Evolutionary conservation across 192 early-diverging fungal genomes (phyloP), one percentile per base, ranked within the genome.

Genomic region (Umbelopsis vinacea): DNA sequence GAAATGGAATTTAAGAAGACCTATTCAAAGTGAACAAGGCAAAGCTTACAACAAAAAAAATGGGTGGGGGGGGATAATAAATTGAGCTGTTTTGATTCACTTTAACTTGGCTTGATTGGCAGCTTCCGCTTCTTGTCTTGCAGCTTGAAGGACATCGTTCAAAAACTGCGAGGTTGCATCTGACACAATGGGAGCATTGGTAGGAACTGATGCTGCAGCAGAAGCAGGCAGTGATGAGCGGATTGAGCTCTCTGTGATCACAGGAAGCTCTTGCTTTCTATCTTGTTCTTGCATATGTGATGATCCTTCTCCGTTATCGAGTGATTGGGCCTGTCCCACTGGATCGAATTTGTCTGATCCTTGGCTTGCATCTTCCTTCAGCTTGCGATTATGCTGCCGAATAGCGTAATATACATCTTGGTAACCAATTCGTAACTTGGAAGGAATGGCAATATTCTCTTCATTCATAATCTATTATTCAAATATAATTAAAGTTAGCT

Each of bases 391-490:
- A 37, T 63, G 57, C n/a, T 63, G 57, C 26, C 57, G 57, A 19
- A 63, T 63, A 17, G 57, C 57, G 17, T 63, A 63, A 14, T 63
- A 63, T 63, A 63, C 57, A 26, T 63, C 57, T 38, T 63, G 57
- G 33, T 63, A 63, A 0, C 57, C 57, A n/a, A 63, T 63, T 35
- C 57, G 26, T 63, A 63, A 63, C 37, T 63, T 63, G 33, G 57
- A 63, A 17, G 57, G 57, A 63, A 63, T 63, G 14, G 57, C 57
- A 37, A 63, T 63, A 63, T 63, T 63, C 26, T 63, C 57, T 63
- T 63, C 57, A 12, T 63, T 63, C 57, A 63, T 63, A 12, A 63
- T 63, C 57, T 63, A n/a, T 63, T 38, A 50, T 50, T 17, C n/a
- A 19, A 50, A 6, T 50, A 50, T n/a, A 6, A 9, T 17, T 6